Conservation (phyloP, 2,329 filamentous ascomycete genomes). For the Scolecobasidium constrictum region DNA sequence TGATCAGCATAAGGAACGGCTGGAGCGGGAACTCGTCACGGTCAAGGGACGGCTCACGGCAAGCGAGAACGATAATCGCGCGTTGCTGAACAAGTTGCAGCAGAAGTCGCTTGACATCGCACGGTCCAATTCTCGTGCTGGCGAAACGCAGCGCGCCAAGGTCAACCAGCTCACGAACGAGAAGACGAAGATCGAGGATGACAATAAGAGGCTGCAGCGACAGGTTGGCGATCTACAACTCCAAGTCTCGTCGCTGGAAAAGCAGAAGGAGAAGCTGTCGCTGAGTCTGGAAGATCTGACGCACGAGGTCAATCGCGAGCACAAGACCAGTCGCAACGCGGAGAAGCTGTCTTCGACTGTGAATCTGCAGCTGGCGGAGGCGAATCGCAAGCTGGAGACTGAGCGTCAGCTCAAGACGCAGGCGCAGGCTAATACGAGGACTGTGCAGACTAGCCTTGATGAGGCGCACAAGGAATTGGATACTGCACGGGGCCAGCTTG, state of each 20-base stretch:
- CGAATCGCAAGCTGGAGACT: slow-evolving; percentile 79
- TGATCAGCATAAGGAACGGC: slow-evolving; percentile 86
- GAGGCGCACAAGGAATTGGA: slow-evolving; percentile 69
- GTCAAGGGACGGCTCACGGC: slow-evolving; percentile 81
- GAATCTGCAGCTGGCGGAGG: slow-evolving; percentile 75
- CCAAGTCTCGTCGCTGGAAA: slow-evolving; percentile 72
- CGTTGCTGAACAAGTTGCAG: slow-evolving; percentile 91
- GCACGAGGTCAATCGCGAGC: slow-evolving; percentile 81
- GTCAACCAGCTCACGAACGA: slow-evolving; percentile 68
- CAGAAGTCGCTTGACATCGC: slow-evolving; percentile 97
- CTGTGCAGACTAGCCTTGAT: slow-evolving; percentile 69
- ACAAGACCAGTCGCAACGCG: slow-evolving; percentile 78
- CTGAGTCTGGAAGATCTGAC: slow-evolving; percentile 84
- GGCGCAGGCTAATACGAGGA: slow-evolving; percentile 73
- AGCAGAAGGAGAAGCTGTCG: slow-evolving; percentile 86
- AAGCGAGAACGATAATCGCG: slow-evolving; percentile 92
- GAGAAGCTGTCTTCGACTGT: slow-evolving; percentile 77
- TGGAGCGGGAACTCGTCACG: slow-evolving; percentile 83
- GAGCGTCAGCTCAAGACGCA: slow-evolving; percentile 78
- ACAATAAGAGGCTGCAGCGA: slow-evolving; percentile 67
- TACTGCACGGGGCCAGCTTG: slow-evolving; percentile 68
- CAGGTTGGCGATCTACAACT: slow-evolving; percentile 81
- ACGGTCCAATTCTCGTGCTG: slow-evolving; percentile 74
- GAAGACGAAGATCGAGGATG: slow-evolving; percentile 72
- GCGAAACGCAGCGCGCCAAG: slow-evolving; percentile 70